Percentiles rank a stretch among this genome's conserved stretches.
Evolutionary conservation across 192 early-diverging fungal species (phyloP).

Genomic region (Rhizophagus prolifer): DNA sequence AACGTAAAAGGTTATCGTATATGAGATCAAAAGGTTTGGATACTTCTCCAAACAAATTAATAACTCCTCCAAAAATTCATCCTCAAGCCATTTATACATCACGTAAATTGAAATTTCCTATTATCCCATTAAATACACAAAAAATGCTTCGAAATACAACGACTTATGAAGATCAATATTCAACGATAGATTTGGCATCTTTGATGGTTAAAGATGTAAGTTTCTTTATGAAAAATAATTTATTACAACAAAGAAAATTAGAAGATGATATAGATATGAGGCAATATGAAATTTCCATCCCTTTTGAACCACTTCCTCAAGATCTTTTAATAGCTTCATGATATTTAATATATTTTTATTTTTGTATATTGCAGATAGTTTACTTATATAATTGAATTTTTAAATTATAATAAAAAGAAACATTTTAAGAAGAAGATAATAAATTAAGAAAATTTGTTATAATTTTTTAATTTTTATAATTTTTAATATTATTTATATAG

Average conservation of each 20-base stretch:
- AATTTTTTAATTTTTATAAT: too few relatives aligned
- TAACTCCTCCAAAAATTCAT: conserved; percentile 17
- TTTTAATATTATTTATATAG: too few relatives aligned
- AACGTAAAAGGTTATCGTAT: neutral
- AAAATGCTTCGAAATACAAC: neutral
- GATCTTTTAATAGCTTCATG: too few relatives aligned
- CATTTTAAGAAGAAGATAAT: too few relatives aligned
- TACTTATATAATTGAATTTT: too few relatives aligned
- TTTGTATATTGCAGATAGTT: too few relatives aligned
- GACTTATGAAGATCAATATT: neutral
- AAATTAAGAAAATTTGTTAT: too few relatives aligned
- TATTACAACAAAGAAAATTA: neutral
- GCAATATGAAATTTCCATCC: neutral
- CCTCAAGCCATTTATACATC: conserved; percentile 19
- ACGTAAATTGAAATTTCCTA: conserved; percentile 11
- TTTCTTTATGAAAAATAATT: neutral
- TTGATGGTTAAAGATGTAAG: neutral
- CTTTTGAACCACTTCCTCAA: neutral
- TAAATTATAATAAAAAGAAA: too few relatives aligned
- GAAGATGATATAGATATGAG: neutral
- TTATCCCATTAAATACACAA: neutral
- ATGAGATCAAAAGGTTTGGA: neutral
- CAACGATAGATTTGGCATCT: neutral
- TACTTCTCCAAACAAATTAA: neutral
- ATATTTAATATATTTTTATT: too few relatives aligned